Conservation (phyloP, 176 grass and related monocot genomes). For the maize (Zea mays) region Zm-B73-REFERENCE-NAM-5.0 NC_050101.1:116392001-116392500, state of each 20-base stretch:
- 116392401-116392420: neutral
- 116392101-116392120: too few species aligned
- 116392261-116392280: too few species aligned
- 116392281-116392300: too few species aligned
- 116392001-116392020: neutral
- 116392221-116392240: too few species aligned
- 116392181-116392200: too few species aligned
- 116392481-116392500: slow-evolving; percentile 20
- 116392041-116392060: neutral
- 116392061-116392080: too few species aligned
- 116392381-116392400: neutral
- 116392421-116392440: slow-evolving; percentile 6
- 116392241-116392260: slow-evolving; percentile 6
- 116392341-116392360: neutral
- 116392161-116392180: too few species aligned
- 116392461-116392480: neutral
- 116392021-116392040: neutral
- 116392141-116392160: too few species aligned
- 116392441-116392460: slow-evolving; percentile 11
- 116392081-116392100: too few species aligned
- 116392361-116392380: neutral
- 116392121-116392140: too few species aligned
- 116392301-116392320: neutral
- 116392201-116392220: too few species aligned
- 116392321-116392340: neutral